Evolutionary conservation across 176 grass and related monocot genomes (phyloP).

Genomic region (Calamus simplicifolius): DNA sequence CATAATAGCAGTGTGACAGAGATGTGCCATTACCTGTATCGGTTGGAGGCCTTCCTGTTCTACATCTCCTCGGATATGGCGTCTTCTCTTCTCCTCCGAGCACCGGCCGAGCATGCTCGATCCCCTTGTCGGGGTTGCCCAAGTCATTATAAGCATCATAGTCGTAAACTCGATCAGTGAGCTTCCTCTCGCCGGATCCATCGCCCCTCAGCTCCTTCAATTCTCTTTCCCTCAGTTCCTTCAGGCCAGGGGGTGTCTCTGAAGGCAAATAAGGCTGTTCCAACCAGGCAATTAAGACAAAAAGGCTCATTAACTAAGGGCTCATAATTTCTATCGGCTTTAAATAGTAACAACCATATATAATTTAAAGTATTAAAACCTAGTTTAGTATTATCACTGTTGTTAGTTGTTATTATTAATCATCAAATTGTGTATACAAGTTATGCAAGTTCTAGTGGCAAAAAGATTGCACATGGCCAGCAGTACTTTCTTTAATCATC

Average conservation of each 20-base stretch:
- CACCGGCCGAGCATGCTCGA: constrained; percentile 41
- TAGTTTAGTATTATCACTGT: too few species aligned
- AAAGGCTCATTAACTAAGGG: too few species aligned
- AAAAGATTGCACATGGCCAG: too few species aligned
- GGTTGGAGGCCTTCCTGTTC: constrained; percentile 44
- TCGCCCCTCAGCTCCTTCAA: constrained; percentile 55
- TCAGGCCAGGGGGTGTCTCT: constrained; percentile 70
- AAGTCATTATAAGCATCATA: constrained; percentile 83
- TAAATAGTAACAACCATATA: too few species aligned
- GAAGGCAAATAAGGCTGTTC: constrained; percentile 62
- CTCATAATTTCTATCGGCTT: too few species aligned
- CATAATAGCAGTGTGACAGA: background rate
- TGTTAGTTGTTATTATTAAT: too few species aligned
- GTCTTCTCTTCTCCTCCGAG: constrained; percentile 48
- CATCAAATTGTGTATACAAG: too few species aligned
- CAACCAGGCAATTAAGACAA: background rate
- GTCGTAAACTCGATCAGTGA: constrained; percentile 54
- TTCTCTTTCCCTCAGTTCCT: constrained; percentile 42
- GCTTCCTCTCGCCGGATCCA: constrained; percentile 38
- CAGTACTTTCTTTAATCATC: too few species aligned
- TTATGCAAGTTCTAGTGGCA: too few species aligned
- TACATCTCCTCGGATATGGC: constrained; percentile 81
- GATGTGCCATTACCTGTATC: constrained; percentile 38
- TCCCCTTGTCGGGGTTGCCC: constrained; percentile 74
- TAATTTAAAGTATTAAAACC: too few species aligned